These are phyloP conservation scores for Tephrocybe sp. DNA, from an alignment of 768 basidiomycete genomes.

Conservation along the genomic window DNA sequence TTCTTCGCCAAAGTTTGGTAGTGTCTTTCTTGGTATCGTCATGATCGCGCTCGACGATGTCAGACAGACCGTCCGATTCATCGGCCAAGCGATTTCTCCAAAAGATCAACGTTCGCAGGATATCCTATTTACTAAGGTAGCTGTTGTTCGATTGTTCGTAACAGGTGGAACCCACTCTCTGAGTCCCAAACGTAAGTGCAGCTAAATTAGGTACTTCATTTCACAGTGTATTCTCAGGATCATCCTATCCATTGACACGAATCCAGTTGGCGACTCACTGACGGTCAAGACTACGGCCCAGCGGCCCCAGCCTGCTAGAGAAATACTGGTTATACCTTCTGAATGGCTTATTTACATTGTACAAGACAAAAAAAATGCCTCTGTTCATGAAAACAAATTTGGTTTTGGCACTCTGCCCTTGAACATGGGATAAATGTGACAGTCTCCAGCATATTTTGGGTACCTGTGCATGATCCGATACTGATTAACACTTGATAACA, in stretches of 20 bases:
- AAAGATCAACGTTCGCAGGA: constrained; percentile 9
- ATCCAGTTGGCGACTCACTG: not conserved
- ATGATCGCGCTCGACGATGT: not conserved
- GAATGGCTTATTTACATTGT: too few species aligned
- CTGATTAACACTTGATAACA: too few species aligned
- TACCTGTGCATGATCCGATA: too few species aligned
- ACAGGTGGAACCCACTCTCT: constrained; percentile 11
- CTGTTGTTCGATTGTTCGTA: not conserved
- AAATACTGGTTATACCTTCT: too few species aligned
- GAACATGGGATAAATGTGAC: too few species aligned
- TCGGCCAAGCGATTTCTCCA: constrained; percentile 2
- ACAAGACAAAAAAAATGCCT: too few species aligned
- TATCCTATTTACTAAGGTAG: constrained; percentile 7
- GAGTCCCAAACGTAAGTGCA: constrained; percentile 20
- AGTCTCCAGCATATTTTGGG: too few species aligned
- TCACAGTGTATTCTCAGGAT: not conserved
- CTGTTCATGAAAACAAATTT: too few species aligned
- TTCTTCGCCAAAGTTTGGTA: not conserved
- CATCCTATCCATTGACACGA: not conserved
- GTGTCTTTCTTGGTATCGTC: not conserved
- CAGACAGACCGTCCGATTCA: not conserved
- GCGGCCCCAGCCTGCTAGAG: too few species aligned
- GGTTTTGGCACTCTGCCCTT: too few species aligned
- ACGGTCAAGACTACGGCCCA: constrained; percentile 17
- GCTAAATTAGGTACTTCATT: constrained; percentile 21